phyloP scores from a whole-genome alignment of 768 basidiomycete species.

The Podaxis carcinomalis region DNA sequence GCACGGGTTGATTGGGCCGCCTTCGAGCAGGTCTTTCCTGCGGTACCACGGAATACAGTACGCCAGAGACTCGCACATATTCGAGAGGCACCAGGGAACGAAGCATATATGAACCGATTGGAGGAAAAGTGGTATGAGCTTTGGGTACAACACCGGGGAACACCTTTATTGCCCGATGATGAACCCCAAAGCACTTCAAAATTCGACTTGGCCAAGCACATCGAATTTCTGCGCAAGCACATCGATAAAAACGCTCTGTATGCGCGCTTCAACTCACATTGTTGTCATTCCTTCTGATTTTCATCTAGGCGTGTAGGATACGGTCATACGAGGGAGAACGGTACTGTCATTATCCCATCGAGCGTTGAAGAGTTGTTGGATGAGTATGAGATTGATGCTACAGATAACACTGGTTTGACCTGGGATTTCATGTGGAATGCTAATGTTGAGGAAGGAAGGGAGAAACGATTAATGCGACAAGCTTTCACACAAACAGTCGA shows the following conservation, averaged over 20 bases:
- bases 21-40: constrained; percentile 76
- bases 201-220: constrained; percentile 78
- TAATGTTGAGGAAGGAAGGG: constrained; percentile 69
- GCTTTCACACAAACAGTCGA: constrained; percentile 45
- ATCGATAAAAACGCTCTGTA: constrained; percentile 87
- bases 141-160: constrained; percentile 71
- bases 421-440: constrained; percentile 79
- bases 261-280: constrained; percentile 27
- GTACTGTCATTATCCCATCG: constrained; percentile 32
- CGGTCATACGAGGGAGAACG: constrained; percentile 36
- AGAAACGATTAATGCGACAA: constrained; percentile 58
- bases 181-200: constrained; percentile 62
- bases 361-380: constrained; percentile 39
- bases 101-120: constrained; percentile 72
- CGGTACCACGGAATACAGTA: constrained; percentile 67
- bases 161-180: constrained; percentile 63
- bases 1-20: constrained; percentile 67
- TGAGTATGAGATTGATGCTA: constrained; percentile 45
- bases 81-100: constrained; percentile 57
- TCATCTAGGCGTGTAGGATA: constrained; percentile 60
- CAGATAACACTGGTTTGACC: constrained; percentile 36
- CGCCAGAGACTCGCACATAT: constrained; percentile 64
- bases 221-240: constrained; percentile 75
- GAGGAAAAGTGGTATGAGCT: constrained; percentile 80
- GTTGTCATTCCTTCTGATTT: constrained; percentile 13